Evolutionary conservation across 2,329 filamentous ascomycete species (phyloP), one percentile per base, ranked within the genome.

Genomic region (Fusarium sp.): DNA sequence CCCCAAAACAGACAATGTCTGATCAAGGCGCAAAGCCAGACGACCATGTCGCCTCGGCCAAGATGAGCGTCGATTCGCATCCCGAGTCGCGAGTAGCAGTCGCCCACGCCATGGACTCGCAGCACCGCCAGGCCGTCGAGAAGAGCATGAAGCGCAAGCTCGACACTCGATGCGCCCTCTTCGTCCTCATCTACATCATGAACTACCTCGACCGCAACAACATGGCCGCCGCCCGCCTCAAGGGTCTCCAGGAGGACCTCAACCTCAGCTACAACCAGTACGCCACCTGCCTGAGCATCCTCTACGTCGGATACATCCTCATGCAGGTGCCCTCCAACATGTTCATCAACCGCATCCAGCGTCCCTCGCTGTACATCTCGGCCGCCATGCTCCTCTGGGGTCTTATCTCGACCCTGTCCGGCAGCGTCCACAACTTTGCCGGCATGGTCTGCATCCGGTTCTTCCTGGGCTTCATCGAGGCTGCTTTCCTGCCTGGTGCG

Each of bases 121-220:
- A 83, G 39, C 83, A 87, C 60, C 85, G 88, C 14, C 73, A 74
- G 1, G 73, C 74, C 15, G 84, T 89, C n/a, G 91, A 94, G 77
- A 86, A 85, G 76, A 83, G 82, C 34, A 79, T 94, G 70, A 85
- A 88, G 76, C 85, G 88, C 69, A 94, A 93, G 79, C 88, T 94
- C 54, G 91, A 94, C 74, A 70, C 84, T 20, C 84, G 90, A 61
- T 93, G 76, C 80, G 89, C 75, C 81, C 86, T 91, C 69, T 86
- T 93, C 57, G 86, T 93, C 46, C 76, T 93, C 67, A 91, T 93
- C 80, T 93, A 93, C 73, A 91, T 93, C 75, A 83, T 81, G 77
- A 93, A 93, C 78, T 93, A 92, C 76, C 81, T 89, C 28, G 88
- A 90, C 71, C 81, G 88, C 34, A 90, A 90, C 75, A 90, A 91